A percentile compares a stretch with the other conserved stretches of the same genome.
Evolutionary conservation across 1,139 yeast genomes (phyloP).

Genomic region (Hansenula lynferdii): DNA sequence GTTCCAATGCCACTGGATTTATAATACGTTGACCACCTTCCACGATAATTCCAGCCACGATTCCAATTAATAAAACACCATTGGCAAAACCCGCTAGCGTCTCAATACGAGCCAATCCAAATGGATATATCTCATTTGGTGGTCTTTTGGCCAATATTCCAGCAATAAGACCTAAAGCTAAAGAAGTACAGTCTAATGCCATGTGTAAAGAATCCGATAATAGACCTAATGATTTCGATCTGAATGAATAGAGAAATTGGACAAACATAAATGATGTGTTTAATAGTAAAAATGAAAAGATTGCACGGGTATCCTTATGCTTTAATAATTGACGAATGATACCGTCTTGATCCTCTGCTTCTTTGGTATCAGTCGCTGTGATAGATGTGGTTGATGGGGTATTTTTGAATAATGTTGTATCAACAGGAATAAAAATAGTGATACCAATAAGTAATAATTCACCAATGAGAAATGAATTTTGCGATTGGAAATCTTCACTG

Average conservation of each 20-base stretch:
- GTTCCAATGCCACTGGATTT: conserved; percentile 71
- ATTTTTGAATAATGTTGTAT: no score
- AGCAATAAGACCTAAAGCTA: conserved; percentile 86
- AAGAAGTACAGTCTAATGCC: conserved; percentile 91
- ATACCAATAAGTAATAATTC: conserved; percentile 12
- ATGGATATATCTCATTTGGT: conserved; percentile 72
- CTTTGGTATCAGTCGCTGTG: conserved; percentile 4
- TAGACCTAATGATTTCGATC: conserved; percentile 88
- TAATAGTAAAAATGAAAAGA: conserved; percentile 77
- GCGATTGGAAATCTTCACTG: conserved; percentile 14
- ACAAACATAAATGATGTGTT: conserved; percentile 93
- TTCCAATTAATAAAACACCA: conserved; percentile 83
- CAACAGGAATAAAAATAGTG: conserved; percentile 14
- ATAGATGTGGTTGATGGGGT: background rate
- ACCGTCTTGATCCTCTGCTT: background rate
- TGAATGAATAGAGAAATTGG: conserved; percentile 84
- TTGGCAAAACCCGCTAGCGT: conserved; percentile 94
- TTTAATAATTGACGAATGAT: conserved; percentile 38
- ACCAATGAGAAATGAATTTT: conserved; percentile 8
- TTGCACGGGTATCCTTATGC: conserved; percentile 80
- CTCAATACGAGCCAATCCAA: conserved; percentile 81
- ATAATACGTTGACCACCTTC: conserved; percentile 82
- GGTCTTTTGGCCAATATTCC: conserved; percentile 57
- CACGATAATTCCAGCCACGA: conserved; percentile 80
- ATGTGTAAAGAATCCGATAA: conserved; percentile 92